These are phyloP conservation scores for Podaxis rugospora DNA, from an alignment of 768 basidiomycete species.

Conservation along the genomic window DNA sequence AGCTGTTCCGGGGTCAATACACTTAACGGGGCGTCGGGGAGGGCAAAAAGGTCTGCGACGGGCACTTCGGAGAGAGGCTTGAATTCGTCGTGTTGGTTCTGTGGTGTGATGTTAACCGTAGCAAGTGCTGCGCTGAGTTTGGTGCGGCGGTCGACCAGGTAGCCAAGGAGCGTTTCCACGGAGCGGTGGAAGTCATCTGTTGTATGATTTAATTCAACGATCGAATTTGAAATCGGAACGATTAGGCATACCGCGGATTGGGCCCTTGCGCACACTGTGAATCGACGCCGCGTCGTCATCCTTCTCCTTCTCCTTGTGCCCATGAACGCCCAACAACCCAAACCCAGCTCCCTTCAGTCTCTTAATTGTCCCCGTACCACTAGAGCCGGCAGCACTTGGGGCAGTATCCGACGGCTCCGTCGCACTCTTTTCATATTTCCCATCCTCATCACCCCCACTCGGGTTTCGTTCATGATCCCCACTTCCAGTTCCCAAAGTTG, in stretches of 20 bases:
- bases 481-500: slow-evolving; percentile 7
- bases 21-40: slow-evolving; percentile 73
- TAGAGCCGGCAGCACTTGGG: background rate
- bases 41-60: slow-evolving; percentile 66
- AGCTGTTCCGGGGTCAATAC: slow-evolving; percentile 80
- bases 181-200: slow-evolving; percentile 64
- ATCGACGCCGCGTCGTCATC: slow-evolving; percentile 67
- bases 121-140: slow-evolving; percentile 78
- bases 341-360: slow-evolving; percentile 50
- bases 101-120: slow-evolving; percentile 61
- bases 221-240: background rate
- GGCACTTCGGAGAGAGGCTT: slow-evolving; percentile 70
- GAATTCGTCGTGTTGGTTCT: slow-evolving; percentile 61
- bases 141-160: slow-evolving; percentile 85
- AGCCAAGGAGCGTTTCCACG: slow-evolving; percentile 84
- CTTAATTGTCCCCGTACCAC: slow-evolving; percentile 18
- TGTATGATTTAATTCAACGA: background rate
- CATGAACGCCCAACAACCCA: slow-evolving; percentile 36
- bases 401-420: slow-evolving; percentile 28
- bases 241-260: slow-evolving; percentile 26
- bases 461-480: slow-evolving; percentile 6
- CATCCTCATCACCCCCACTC: slow-evolving; percentile 16
- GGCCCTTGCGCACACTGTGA: slow-evolving; percentile 27
- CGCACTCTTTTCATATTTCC: slow-evolving; percentile 19
- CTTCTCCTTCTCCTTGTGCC: slow-evolving; percentile 25